Evolutionary conservation across 148 eudicot genomes (phyloP).

Genomic region (Dysphania ambrosioides): DNA sequence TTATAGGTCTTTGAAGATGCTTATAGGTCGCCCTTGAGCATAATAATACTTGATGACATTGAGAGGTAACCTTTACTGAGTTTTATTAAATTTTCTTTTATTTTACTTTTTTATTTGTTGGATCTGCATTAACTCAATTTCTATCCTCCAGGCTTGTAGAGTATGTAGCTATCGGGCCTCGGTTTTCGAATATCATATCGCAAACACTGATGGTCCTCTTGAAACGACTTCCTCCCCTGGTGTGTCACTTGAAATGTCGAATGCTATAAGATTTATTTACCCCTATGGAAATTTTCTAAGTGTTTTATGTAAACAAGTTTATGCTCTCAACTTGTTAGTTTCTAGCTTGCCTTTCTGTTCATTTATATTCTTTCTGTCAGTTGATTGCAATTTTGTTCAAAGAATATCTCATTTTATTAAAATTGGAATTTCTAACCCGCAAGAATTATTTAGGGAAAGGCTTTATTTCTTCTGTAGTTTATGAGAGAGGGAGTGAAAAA

Average conservation of each 20-base stretch:
- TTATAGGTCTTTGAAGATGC: conserved; percentile 89
- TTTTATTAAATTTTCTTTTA: conserved; percentile 5
- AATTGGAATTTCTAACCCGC: no score
- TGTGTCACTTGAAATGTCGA: conserved; percentile 23
- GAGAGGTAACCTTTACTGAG: conserved; percentile 51
- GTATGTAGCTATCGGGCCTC: conserved; percentile 94
- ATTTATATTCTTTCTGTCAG: neutral
- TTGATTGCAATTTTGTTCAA: neutral
- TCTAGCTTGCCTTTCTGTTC: neutral
- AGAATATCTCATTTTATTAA: neutral
- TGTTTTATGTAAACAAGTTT: neutral
- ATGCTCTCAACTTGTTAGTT: neutral
- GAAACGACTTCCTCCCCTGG: conserved; percentile 95
- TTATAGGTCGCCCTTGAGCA: conserved; percentile 80
- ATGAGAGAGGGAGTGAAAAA: no score
- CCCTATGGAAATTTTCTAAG: neutral
- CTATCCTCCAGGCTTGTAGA: conserved; percentile 64
- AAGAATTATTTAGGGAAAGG: no score
- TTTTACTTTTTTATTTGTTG: conserved; percentile 2
- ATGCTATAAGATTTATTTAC: conserved; percentile 4
- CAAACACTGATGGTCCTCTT: conserved; percentile 91
- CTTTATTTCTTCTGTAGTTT: no score
- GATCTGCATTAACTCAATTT: conserved; percentile 7
- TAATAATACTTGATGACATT: conserved; percentile 85
- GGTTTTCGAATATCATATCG: conserved; percentile 86